Base-by-base conservation (phyloP, 768 basidiomycete genomes). In the Paxillus rubicundulus region DNA sequence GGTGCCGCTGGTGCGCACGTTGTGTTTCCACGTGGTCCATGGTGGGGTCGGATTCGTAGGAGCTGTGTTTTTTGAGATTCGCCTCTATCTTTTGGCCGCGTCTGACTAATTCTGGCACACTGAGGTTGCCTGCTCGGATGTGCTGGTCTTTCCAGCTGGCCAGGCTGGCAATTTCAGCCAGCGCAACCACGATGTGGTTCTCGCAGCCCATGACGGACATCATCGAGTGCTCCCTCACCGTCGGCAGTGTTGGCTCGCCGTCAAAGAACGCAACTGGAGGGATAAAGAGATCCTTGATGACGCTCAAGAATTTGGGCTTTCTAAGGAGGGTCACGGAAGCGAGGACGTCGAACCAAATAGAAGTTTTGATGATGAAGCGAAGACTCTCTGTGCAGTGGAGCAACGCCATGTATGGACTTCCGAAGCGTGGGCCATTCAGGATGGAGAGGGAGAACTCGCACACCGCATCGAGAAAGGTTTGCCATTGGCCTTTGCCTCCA, bases 311-410 rank as follows among this genome's bases (percentile, higher is more conserved):
- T 44, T 73, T 72, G 9, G 90, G 89, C 3, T 70, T 58, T 56
- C 76, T 60, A 55, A 77, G 73, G n/a, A 79, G 82, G n/a, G 89
- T 88, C 46, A 86, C 79, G 1, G 85, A 82, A 7, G 87, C 89
- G 47, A 92, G 77, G 33, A 92, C 87, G 65, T 92, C 90, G 66
- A 92, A 90, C 90, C 90, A 92, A 50, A 92, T 83, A 14, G 87
- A 82, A 24, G 89, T 86, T 68, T 89, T 89, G 70, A 91, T 77
- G 64, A 92, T 84, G 69, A 91, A 91, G 34, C 71, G 80, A 66
- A 73, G 77, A 70, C 73, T 82, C 74, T 74, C 77, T 18, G 63
- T 57, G 58, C 79, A 82, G 14, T 55, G 50, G 32, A 72, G 52
- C 12, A 88, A 74, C 7, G 77, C 76, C 44, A 75, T 73, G 48